phyloP scores from a whole-genome alignment of 805 yeast genomes.

The Pichia pseudocactophila region DNA sequence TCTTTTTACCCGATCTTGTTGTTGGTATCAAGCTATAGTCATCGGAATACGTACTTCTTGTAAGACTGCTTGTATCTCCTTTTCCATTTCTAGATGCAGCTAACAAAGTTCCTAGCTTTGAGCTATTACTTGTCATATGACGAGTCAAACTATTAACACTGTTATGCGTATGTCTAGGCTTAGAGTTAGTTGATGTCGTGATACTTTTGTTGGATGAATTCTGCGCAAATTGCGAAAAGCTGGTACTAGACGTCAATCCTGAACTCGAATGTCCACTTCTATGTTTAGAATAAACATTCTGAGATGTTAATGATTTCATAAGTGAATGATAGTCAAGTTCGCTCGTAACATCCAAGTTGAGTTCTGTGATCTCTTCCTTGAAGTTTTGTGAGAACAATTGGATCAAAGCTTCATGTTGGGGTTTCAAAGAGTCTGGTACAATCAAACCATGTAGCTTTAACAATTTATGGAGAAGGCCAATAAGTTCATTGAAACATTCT shows the following conservation, averaged over 20 bases:
- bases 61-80: conserved; percentile 1
- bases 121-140: background rate
- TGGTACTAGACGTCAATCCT: background rate
- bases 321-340: conserved; percentile 13
- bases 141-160: conserved; percentile 2
- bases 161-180: background rate
- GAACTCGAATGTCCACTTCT: conserved; percentile 1
- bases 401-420: conserved; percentile 60
- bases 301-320: conserved; percentile 13
- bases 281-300: conserved; percentile 12
- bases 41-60: background rate
- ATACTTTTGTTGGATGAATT: background rate
- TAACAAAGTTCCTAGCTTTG: background rate
- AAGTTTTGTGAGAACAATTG: conserved; percentile 61
- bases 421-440: conserved; percentile 45
- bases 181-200: background rate
- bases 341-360: conserved; percentile 27
- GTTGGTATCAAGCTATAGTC: background rate
- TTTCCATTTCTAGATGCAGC: conserved; percentile 2
- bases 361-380: conserved; percentile 45
- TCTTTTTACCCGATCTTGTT: conserved; percentile 2
- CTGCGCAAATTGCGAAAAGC: background rate
- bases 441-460: conserved; percentile 60
- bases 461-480: conserved; percentile 55
- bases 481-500: conserved; percentile 58